Base-by-base conservation (phyloP, 2,329 filamentous ascomycete genomes). In the Whalleya microplaca region DNA sequence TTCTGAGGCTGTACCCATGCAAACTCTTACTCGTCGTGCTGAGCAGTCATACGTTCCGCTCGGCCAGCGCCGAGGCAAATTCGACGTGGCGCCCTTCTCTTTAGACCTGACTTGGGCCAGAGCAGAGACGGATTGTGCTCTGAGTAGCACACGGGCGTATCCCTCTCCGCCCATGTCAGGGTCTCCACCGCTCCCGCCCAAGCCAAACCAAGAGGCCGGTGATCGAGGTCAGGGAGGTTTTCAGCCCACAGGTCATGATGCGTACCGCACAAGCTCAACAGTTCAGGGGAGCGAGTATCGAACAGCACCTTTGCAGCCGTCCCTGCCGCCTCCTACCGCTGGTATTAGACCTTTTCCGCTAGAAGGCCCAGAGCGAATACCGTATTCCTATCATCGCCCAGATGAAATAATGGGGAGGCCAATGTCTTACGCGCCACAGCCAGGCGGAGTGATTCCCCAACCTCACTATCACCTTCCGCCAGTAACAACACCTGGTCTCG, bases 141-240 rank as follows among this genome's bases (percentile, higher is more conserved):
- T 79, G 77, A 80, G 78, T 68, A 76, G 78, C 69, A 77, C 77
- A 70, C 78, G 78, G 79, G 83, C 82, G 72, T 89, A 89, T 77
- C 86, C 85, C 72, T 89, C 86, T 80, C 86, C 86, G 78, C 86
- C 86, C 81, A 89, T 89, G 86, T 88, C 86, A 80, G 85, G 84
- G 72, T 87, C 86, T 78, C 84, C 85, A 69, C 80, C 80, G 66
- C 77, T 81, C 68, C 82, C 84, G 74, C 78, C 80, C 72, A 85
- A 83, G 77, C 72, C 76, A 78, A 79, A 79, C 72, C 80, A 77
- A 74, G 82, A 85, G 75, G 78, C 78, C 69, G 78, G 77, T 74
- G 80, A 83, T 73, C 79, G 80, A 73, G 76, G 78, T 69, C 80
- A 81, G 68, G 76, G 74, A 69, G 72, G 72, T 66, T 83, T 78